These are phyloP conservation scores for Salix udensis DNA, from an alignment of 345 rosid species.

Conservation along the genomic window DNA sequence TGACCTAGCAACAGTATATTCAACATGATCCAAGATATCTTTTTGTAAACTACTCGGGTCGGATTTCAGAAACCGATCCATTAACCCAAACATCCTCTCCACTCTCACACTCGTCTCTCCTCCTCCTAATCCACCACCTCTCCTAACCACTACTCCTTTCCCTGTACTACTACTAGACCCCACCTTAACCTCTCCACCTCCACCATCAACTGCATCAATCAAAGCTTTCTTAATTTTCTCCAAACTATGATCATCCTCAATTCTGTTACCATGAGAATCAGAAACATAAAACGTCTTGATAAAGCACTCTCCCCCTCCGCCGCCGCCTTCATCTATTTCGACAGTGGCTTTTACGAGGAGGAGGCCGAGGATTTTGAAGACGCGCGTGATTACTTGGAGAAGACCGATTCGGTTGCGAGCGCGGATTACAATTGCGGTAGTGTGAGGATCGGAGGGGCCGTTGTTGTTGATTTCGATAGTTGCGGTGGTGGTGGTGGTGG, in stretches of 20 bases:
- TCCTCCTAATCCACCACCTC: conserved; percentile 20
- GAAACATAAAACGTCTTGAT: conserved; percentile 33
- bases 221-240: conserved; percentile 32
- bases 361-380: conserved; percentile 35
- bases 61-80: conserved; percentile 42
- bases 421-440: conserved; percentile 35
- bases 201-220: conserved; percentile 33
- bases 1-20: conserved; percentile 42
- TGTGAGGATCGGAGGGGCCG: background rate
- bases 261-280: conserved; percentile 31
- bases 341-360: conserved; percentile 31
- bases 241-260: conserved; percentile 27
- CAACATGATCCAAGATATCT: conserved; percentile 43
- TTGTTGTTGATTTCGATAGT: background rate
- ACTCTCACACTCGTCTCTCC: conserved; percentile 18
- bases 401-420: conserved; percentile 45
- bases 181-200: conserved; percentile 12
- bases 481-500: background rate
- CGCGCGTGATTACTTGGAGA: conserved; percentile 38
- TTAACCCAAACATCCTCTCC: conserved; percentile 44
- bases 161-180: conserved; percentile 4
- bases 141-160: conserved; percentile 27
- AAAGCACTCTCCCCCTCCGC: conserved; percentile 20
- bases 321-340: background rate
- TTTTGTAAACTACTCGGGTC: conserved; percentile 39